Conservation (phyloP, 2,329 filamentous ascomycete species). For the Cytospora piceicola region DNA sequence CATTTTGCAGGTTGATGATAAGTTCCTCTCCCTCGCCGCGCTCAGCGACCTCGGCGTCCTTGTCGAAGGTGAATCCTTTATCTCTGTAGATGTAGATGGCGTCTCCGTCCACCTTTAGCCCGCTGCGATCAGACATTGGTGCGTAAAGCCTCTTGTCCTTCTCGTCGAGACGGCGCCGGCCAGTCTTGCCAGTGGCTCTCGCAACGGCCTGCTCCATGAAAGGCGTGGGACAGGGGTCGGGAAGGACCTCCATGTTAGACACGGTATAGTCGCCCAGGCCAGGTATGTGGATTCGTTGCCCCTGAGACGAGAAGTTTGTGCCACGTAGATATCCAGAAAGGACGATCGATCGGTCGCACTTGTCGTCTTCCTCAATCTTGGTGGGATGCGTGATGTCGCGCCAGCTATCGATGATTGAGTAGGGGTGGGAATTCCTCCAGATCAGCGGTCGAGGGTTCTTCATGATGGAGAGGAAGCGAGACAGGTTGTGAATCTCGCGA, state of each 20-base stretch:
- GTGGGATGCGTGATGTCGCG: slow-evolving; percentile 94
- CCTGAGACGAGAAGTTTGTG: slow-evolving; percentile 86
- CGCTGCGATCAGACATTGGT: slow-evolving; percentile 97
- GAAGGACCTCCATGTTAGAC: slow-evolving; percentile 80
- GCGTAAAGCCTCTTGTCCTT: slow-evolving; percentile 97
- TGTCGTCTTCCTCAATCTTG: slow-evolving; percentile 82
- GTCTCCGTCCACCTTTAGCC: slow-evolving; percentile 94
- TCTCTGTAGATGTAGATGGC: slow-evolving; percentile 84
- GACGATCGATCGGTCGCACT: slow-evolving; percentile 88
- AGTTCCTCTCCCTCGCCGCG: slow-evolving; percentile 94
- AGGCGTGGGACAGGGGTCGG: slow-evolving; percentile 94
- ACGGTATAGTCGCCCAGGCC: slow-evolving; percentile 90
- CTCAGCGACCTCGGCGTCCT: slow-evolving; percentile 68
- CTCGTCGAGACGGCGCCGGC: slow-evolving; percentile 81
- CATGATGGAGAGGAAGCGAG: slow-evolving; percentile 96
- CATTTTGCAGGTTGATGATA: slow-evolving; percentile 85
- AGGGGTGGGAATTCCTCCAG: slow-evolving; percentile 96
- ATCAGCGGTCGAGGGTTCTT: slow-evolving; percentile 96
- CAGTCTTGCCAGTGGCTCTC: slow-evolving; percentile 81
- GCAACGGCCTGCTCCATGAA: slow-evolving; percentile 85
- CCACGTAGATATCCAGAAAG: slow-evolving; percentile 93
- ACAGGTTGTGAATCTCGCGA: slow-evolving; percentile 93
- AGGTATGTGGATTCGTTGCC: slow-evolving; percentile 88
- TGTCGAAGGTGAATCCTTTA: slow-evolving; percentile 76
- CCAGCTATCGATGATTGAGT: slow-evolving; percentile 91